phyloP scores from a whole-genome alignment of 1,139 yeast genomes.

The Zygoascus hellenicus region DNA sequence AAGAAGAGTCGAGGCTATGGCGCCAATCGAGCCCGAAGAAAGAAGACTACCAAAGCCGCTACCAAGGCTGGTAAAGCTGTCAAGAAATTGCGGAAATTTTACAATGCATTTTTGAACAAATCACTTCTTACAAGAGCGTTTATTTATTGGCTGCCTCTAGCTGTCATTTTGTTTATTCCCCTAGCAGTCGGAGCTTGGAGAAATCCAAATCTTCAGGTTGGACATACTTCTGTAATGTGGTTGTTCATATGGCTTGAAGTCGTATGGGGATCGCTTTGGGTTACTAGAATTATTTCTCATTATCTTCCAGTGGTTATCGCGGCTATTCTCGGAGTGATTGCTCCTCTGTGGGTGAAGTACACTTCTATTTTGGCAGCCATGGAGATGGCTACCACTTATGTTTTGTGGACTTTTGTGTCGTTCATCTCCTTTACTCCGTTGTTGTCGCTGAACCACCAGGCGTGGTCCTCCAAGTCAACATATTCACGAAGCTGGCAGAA shows the following conservation, averaged over 20 bases:
- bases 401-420: slow-evolving; percentile 33
- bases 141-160: slow-evolving; percentile 38
- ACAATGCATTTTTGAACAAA: slow-evolving; percentile 25
- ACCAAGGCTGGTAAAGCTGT: slow-evolving; percentile 15
- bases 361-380: slow-evolving; percentile 34
- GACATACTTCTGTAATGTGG: slow-evolving; percentile 36
- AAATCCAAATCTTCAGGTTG: slow-evolving; percentile 28
- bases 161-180: slow-evolving; percentile 36
- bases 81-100: slow-evolving; percentile 24
- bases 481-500: slow-evolving; percentile 34
- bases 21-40: slow-evolving; percentile 15
- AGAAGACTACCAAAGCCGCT: not conserved
- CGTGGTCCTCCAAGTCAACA: slow-evolving; percentile 23
- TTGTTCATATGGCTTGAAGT: slow-evolving; percentile 40
- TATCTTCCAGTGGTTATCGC: slow-evolving; percentile 30
- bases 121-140: slow-evolving; percentile 34
- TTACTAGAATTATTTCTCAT: slow-evolving; percentile 34
- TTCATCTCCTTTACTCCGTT: slow-evolving; percentile 38
- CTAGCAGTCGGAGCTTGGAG: slow-evolving; percentile 39
- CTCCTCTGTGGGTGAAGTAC: slow-evolving; percentile 34
- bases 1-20: slow-evolving; percentile 14
- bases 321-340: slow-evolving; percentile 31
- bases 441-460: slow-evolving; percentile 31
- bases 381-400: slow-evolving; percentile 34
- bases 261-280: slow-evolving; percentile 38